Percentiles rank a stretch among this genome's conserved stretches.
phyloP scores from a whole-genome alignment of 139 green algal species.

The Edaphochlamys debaryana region DNA sequence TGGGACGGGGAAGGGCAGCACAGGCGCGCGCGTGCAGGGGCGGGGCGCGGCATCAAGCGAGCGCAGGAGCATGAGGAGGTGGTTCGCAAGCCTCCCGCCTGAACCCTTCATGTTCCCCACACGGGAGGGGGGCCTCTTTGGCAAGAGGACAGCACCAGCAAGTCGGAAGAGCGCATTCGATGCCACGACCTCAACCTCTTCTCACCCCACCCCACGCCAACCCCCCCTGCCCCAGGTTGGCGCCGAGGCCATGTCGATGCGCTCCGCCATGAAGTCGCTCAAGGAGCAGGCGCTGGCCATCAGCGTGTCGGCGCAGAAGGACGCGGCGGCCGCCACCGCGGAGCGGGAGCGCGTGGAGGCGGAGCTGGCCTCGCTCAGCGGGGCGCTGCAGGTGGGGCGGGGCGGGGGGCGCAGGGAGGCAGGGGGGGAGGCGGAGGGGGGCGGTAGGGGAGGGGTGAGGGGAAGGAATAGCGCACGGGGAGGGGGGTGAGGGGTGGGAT shows the following conservation, averaged over 20 bases:
- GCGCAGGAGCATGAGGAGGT: too few relatives aligned
- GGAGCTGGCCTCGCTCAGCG: conserved; percentile 16
- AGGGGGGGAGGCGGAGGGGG: neutral
- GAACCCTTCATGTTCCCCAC: too few relatives aligned
- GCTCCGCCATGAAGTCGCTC: conserved; percentile 58
- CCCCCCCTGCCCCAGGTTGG: conserved; percentile 19
- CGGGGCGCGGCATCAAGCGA: too few relatives aligned
- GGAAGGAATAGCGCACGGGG: neutral
- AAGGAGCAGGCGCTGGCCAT: conserved; percentile 54
- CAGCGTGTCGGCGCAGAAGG: conserved; percentile 46
- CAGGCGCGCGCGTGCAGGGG: too few relatives aligned
- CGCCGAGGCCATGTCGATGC: conserved; percentile 47
- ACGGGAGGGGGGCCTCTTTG: too few relatives aligned
- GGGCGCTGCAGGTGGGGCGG: conserved; percentile 18
- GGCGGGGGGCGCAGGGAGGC: too few relatives aligned
- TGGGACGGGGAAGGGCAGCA: too few relatives aligned
- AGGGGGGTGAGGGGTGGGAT: too few relatives aligned
- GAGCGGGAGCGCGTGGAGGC: conserved; percentile 32
- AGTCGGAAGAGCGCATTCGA: too few relatives aligned
- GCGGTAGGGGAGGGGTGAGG: neutral
- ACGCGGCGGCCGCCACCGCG: conserved; percentile 40
- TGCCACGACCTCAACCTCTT: too few relatives aligned
- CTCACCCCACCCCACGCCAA: neutral
- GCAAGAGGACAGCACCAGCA: too few relatives aligned
- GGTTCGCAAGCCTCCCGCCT: too few relatives aligned